Evolutionary conservation across 805 yeast genomes (phyloP).

Genomic region (Candida nemodendra): DNA sequence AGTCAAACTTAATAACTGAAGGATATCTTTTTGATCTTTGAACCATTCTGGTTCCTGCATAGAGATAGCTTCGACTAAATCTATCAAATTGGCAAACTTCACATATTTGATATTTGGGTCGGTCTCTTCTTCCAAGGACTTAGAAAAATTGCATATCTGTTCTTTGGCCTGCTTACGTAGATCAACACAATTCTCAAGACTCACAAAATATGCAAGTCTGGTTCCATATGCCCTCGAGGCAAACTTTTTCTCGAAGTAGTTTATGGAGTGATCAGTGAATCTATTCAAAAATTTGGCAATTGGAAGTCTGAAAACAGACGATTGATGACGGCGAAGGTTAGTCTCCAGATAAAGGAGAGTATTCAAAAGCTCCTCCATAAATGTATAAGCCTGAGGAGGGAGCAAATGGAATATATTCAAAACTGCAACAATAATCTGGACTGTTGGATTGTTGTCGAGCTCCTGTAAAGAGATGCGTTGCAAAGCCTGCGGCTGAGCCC

Average conservation of each 20-base stretch:
- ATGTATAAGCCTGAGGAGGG: slow-evolving; percentile 90
- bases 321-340: slow-evolving; percentile 77
- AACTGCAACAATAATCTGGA: slow-evolving; percentile 85
- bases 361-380: slow-evolving; percentile 80
- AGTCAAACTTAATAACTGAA: slow-evolving; percentile 42
- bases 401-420: slow-evolving; percentile 86
- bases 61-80: slow-evolving; percentile 55
- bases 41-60: slow-evolving; percentile 54
- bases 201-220: slow-evolving; percentile 64
- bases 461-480: slow-evolving; percentile 78
- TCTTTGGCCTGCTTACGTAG: slow-evolving; percentile 56
- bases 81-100: slow-evolving; percentile 73
- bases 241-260: slow-evolving; percentile 66
- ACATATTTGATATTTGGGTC: slow-evolving; percentile 53
- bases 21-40: slow-evolving; percentile 42
- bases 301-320: slow-evolving; percentile 90
- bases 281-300: slow-evolving; percentile 82
- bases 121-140: slow-evolving; percentile 45
- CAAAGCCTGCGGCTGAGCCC: slow-evolving; percentile 84
- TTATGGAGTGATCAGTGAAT: slow-evolving; percentile 71
- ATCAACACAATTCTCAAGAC: slow-evolving; percentile 50
- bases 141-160: slow-evolving; percentile 48
- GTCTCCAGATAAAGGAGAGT: slow-evolving; percentile 78
- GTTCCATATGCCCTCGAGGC: slow-evolving; percentile 63
- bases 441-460: slow-evolving; percentile 74